phyloP scores from a whole-genome alignment of 2,329 filamentous ascomycete genomes.

The Sarocladium brachiariae region DNA sequence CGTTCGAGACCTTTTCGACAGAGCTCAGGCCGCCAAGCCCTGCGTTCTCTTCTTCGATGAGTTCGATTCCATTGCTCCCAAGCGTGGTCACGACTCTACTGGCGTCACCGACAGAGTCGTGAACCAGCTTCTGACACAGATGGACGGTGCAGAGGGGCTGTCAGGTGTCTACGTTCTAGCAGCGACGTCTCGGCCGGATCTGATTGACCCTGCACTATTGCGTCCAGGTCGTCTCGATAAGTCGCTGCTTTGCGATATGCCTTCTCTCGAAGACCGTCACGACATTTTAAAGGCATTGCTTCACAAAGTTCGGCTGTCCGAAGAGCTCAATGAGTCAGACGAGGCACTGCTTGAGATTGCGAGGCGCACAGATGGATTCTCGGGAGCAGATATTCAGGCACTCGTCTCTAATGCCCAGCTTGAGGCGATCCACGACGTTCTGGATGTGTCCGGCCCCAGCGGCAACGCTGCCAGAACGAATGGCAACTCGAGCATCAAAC shows the following conservation, averaged over 20 bases:
- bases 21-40: conserved; percentile 81
- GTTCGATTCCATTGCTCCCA: conserved; percentile 96
- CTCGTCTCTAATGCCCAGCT: conserved; percentile 94
- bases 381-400: conserved; percentile 89
- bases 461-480: conserved; percentile 23
- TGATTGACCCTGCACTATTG: conserved; percentile 90
- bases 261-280: conserved; percentile 67
- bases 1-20: conserved; percentile 89
- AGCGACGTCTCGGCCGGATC: conserved; percentile 84
- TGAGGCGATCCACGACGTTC: conserved; percentile 90
- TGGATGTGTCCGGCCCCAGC: conserved; percentile 51
- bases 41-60: conserved; percentile 98
- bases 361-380: conserved; percentile 76
- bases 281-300: conserved; percentile 87
- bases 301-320: conserved; percentile 67
- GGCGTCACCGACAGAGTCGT: conserved; percentile 98
- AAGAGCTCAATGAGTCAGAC: conserved; percentile 52
- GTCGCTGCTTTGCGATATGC: conserved; percentile 85
- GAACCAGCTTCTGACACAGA: conserved; percentile 95
- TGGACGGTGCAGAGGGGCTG: conserved; percentile 95
- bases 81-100: conserved; percentile 92
- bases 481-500: conserved; percentile 24
- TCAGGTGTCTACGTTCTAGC: conserved; percentile 94
- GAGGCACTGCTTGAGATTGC: conserved; percentile 67
- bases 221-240: conserved; percentile 92